phyloP scores from a whole-genome alignment of 2,329 filamentous ascomycete species.

The Penicillium brevicompactum region DNA sequence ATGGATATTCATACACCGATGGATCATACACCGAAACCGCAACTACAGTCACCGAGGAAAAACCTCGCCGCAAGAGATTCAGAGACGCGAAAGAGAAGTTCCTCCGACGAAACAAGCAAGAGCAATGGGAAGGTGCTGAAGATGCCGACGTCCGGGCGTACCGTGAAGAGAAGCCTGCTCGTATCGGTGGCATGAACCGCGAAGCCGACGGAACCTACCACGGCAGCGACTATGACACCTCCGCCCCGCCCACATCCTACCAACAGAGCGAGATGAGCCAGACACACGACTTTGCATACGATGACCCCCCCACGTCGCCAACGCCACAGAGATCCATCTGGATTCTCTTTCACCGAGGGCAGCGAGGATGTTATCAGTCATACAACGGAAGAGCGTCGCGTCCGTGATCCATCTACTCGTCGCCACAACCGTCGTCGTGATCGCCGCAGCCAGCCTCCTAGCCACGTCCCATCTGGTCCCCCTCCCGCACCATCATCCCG shows the following conservation, averaged over 20 bases:
- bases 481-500: constrained; percentile 32
- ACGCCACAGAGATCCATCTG: constrained; percentile 31
- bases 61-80: constrained; percentile 31
- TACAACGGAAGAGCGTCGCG: constrained; percentile 38
- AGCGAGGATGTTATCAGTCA: constrained; percentile 47
- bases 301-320: constrained; percentile 22
- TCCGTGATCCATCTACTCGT: constrained; percentile 32
- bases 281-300: constrained; percentile 45
- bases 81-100: constrained; percentile 42
- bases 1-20: constrained; percentile 55
- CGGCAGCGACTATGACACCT: constrained; percentile 70
- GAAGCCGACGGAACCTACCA: constrained; percentile 81
- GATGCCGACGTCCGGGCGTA: constrained; percentile 76
- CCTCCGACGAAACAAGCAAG: constrained; percentile 43
- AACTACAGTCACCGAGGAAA: constrained; percentile 43
- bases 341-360: constrained; percentile 54
- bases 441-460: constrained; percentile 21
- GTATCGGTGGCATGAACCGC: constrained; percentile 87
- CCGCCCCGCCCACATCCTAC: constrained; percentile 59
- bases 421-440: constrained; percentile 36
- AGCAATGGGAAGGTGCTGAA: constrained; percentile 63
- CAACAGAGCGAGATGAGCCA: constrained; percentile 52
- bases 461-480: constrained; percentile 9
- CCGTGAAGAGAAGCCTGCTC: constrained; percentile 80
- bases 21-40: constrained; percentile 44